These are phyloP conservation scores for Gardenia jasminoides DNA, from an alignment of 257 asterid species.

Conservation along the genomic window DNA sequence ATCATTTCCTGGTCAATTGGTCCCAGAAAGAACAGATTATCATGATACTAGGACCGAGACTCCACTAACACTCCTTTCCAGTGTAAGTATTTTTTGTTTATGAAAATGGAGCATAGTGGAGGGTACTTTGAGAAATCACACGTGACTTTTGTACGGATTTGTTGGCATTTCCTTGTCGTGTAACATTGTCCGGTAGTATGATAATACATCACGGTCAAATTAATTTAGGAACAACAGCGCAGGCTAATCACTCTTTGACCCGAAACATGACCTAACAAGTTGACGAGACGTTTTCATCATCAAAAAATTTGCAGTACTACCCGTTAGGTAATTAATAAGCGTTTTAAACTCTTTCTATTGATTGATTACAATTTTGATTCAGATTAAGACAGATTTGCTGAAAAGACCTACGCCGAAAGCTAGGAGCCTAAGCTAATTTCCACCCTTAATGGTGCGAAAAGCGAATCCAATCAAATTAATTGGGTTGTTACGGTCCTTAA, in stretches of 20 bases:
- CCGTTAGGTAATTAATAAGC: no score
- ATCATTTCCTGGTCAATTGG: not conserved
- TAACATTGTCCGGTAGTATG: not conserved
- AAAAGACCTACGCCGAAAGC: not conserved
- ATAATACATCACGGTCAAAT: not conserved
- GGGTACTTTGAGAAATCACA: not conserved
- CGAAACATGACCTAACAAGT: not conserved
- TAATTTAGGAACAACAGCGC: no score
- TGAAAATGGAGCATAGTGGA: not conserved
- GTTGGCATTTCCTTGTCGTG: not conserved
- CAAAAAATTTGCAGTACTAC: no score
- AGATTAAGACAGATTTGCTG: not conserved
- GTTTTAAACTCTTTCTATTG: not conserved
- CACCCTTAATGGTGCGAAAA: no score
- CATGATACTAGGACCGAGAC: not conserved
- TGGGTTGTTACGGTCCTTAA: no score
- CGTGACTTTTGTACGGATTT: not conserved
- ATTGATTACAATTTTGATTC: not conserved
- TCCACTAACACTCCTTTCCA: conserved; percentile 9
- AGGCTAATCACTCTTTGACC: not conserved
- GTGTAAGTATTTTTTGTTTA: no score
- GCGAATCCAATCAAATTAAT: no score
- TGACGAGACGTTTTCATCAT: not conserved
- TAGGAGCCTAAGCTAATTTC: not conserved
- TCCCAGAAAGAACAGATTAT: not conserved